These are phyloP conservation scores for Trametes cingulata DNA, from an alignment of 768 basidiomycete species.

Conservation along the genomic window DNA sequence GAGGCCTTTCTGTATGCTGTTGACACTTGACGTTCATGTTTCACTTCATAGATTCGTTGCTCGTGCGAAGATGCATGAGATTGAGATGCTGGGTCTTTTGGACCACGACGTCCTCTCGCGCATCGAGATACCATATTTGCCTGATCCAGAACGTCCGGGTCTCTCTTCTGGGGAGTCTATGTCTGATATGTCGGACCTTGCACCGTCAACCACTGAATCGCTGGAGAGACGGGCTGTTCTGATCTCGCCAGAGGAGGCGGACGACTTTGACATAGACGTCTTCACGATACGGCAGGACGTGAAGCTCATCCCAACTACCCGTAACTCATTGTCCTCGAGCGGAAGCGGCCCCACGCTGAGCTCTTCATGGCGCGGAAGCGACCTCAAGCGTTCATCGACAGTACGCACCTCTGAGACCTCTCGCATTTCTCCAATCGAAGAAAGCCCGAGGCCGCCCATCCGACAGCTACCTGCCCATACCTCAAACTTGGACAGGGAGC, in stretches of 20 bases:
- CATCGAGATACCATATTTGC: constrained; percentile 83
- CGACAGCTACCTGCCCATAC: constrained; percentile 53
- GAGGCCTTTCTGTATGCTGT: not conserved
- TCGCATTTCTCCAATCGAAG: constrained; percentile 66
- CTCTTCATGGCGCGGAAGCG: constrained; percentile 39
- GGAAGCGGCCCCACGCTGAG: constrained; percentile 37
- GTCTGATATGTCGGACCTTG: constrained; percentile 10
- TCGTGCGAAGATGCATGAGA: constrained; percentile 96
- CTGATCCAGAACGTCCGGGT: constrained; percentile 39
- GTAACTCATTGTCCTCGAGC: constrained; percentile 45
- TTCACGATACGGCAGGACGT: constrained; percentile 54
- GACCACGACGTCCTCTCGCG: constrained; percentile 90
- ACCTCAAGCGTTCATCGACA: constrained; percentile 24
- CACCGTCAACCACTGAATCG: not conserved
- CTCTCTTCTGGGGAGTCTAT: constrained; percentile 20
- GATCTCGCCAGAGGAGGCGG: constrained; percentile 54
- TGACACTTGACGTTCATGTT: not conserved
- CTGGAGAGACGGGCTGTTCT: not conserved
- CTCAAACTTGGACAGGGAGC: constrained; percentile 17
- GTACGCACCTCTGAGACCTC: constrained; percentile 49
- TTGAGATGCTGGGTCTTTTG: constrained; percentile 90
- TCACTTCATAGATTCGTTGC: constrained; percentile 73
- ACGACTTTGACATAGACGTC: constrained; percentile 71
- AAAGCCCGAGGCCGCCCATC: constrained; percentile 57
- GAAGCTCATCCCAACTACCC: constrained; percentile 32